Conservation (phyloP, 1,139 yeast species). For the Geotrichum carabidarum region DNA sequence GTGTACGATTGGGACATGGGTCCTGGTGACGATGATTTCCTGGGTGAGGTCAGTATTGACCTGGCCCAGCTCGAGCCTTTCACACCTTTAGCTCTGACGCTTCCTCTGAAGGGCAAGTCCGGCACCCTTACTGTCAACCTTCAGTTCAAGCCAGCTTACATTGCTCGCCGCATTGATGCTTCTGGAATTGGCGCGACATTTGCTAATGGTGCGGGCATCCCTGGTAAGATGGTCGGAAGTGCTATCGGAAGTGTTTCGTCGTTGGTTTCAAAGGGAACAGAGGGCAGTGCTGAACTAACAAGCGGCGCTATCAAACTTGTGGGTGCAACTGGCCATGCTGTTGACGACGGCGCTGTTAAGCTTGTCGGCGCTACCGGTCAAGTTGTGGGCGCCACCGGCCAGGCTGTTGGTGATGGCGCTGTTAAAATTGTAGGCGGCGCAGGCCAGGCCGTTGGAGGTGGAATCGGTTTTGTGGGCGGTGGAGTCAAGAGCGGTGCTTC, state of each 20-base stretch:
- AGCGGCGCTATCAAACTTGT: constrained; percentile 13
- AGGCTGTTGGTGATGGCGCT: constrained; percentile 42
- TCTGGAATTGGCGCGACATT: constrained; percentile 28
- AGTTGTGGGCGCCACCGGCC: constrained; percentile 36
- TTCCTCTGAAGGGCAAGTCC: constrained; percentile 47
- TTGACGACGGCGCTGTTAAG: constrained; percentile 41
- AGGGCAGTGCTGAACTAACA: not conserved
- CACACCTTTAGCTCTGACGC: constrained; percentile 48
- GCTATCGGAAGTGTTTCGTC: not conserved
- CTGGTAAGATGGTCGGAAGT: constrained; percentile 28
- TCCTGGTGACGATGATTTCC: constrained; percentile 70
- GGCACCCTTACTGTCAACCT: constrained; percentile 63
- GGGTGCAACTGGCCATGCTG: constrained; percentile 39
- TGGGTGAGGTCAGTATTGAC: constrained; percentile 63
- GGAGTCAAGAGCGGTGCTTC: constrained; percentile 23
- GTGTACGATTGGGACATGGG: constrained; percentile 93
- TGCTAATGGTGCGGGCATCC: constrained; percentile 20
- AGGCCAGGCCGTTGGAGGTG: constrained; percentile 41
- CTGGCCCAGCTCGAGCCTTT: constrained; percentile 60
- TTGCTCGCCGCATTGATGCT: constrained; percentile 43
- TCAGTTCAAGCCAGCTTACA: constrained; percentile 65
- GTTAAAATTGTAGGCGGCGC: constrained; percentile 40
- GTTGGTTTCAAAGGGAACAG: no score
- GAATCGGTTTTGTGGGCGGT: constrained; percentile 40
- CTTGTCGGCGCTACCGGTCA: constrained; percentile 22